These are phyloP conservation scores for Cutaneotrichosporon sp. DNA, from an alignment of 1,284 basidiomycete genomes.

Conservation along the genomic window DNA sequence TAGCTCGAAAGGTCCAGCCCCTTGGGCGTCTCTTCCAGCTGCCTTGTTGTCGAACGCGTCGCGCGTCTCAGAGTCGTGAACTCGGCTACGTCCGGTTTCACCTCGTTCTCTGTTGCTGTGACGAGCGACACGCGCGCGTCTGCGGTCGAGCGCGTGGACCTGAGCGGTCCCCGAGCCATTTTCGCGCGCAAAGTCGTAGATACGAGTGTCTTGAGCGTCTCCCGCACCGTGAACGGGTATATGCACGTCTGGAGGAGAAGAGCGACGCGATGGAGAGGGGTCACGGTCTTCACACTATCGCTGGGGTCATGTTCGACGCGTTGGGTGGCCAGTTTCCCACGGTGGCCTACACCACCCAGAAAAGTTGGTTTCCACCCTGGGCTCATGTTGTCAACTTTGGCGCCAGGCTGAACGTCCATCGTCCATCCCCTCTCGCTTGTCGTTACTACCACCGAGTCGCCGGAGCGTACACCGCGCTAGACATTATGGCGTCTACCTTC, in stretches of 20 bases:
- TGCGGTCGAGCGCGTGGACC: constrained; percentile 14
- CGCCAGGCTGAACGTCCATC: not conserved
- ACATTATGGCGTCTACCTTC: constrained; percentile 54
- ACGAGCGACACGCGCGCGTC: constrained; percentile 18
- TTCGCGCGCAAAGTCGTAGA: not conserved
- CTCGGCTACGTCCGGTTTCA: constrained; percentile 4
- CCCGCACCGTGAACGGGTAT: too few relatives aligned
- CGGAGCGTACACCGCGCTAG: not conserved
- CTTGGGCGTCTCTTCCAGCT: not conserved
- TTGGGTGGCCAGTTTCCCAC: constrained; percentile 15
- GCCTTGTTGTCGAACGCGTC: constrained; percentile 19
- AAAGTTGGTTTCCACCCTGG: constrained; percentile 9
- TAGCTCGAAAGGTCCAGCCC: constrained; percentile 19
- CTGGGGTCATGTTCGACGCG: not conserved
- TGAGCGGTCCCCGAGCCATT: not conserved
- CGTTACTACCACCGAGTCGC: not conserved
- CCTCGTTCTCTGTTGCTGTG: constrained; percentile 3
- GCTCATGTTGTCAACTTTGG: not conserved
- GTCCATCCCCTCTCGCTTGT: not conserved
- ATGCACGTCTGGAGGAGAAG: too few relatives aligned
- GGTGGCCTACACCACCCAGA: constrained; percentile 1
- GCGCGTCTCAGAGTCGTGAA: constrained; percentile 22
- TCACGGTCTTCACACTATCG: not conserved
- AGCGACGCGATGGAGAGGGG: not conserved
- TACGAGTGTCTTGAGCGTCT: too few relatives aligned